Percentiles rank a stretch among this genome's conserved stretches.
These are phyloP conservation scores for Leptographium wingfieldii DNA, from an alignment of 2,329 filamentous ascomycete genomes.

Conservation along the genomic window DNA sequence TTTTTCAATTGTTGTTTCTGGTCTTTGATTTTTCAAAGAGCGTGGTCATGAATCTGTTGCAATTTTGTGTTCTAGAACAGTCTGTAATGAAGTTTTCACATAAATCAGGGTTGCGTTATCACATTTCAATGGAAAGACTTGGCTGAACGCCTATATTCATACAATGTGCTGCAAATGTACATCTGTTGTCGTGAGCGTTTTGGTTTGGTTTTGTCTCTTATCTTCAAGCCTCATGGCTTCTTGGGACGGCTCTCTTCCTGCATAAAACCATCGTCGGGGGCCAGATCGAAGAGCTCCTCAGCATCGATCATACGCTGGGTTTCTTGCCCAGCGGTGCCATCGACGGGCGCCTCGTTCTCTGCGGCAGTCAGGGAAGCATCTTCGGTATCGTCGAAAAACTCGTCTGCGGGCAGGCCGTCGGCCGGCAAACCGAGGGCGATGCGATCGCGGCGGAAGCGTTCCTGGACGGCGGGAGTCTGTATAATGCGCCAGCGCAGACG, in stretches of 20 bases:
- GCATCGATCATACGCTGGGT: neutral
- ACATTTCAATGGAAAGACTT: neutral
- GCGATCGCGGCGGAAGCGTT: conserved; percentile 53
- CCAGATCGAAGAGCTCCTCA: neutral
- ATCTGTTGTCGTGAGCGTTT: neutral
- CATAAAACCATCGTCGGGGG: neutral
- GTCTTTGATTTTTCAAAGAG: neutral
- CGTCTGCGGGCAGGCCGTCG: conserved; percentile 15
- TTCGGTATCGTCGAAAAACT: conserved; percentile 18
- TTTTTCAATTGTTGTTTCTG: neutral
- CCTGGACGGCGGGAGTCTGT: conserved; percentile 57
- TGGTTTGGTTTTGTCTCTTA: neutral
- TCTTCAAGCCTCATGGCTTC: neutral
- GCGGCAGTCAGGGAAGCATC: neutral
- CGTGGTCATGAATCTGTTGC: neutral
- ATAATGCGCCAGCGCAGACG: conserved; percentile 79
- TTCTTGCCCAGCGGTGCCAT: neutral
- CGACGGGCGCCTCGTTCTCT: neutral
- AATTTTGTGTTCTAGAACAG: neutral
- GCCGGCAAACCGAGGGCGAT: conserved; percentile 50
- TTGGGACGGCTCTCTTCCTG: neutral
- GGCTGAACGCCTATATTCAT: neutral
- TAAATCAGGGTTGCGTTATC: too few species aligned
- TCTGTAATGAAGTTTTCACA: too few species aligned
- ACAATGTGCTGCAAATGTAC: neutral